These are phyloP conservation scores for Fragaria vesca DNA, from an alignment of 306 rosid genomes.

Conservation along the genomic window DNA sequence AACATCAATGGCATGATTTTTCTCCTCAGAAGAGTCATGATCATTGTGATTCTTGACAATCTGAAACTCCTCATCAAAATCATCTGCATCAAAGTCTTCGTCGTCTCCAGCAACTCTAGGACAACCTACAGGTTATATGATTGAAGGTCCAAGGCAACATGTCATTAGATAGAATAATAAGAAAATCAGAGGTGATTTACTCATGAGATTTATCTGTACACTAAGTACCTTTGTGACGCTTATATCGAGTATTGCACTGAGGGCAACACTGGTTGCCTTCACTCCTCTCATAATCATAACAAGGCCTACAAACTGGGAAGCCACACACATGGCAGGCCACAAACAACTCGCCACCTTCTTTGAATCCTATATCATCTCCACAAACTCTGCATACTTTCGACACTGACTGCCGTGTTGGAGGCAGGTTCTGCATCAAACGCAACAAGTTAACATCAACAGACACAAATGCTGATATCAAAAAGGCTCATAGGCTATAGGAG, in stretches of 20 bases:
- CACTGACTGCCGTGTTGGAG: conserved; percentile 36
- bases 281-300: conserved; percentile 89
- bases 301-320: conserved; percentile 88
- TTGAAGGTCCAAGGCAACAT: not conserved
- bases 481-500: not conserved
- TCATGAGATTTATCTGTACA: not conserved
- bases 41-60: conserved; percentile 31
- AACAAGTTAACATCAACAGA: not conserved
- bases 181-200: not conserved
- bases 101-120: conserved; percentile 89
- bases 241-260: conserved; percentile 85
- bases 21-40: conserved; percentile 23
- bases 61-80: conserved; percentile 82
- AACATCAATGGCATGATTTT: conserved; percentile 26
- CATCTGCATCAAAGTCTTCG: conserved; percentile 78
- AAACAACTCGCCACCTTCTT: conserved; percentile 66
- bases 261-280: conserved; percentile 91
- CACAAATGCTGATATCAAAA: not conserved
- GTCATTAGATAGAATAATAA: not conserved
- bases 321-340: conserved; percentile 80
- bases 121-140: conserved; percentile 47
- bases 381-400: conserved; percentile 71
- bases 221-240: conserved; percentile 71
- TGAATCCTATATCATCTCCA: conserved; percentile 79
- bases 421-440: conserved; percentile 38